A percentile compares a stretch with the other conserved stretches of the same genome.
Conservation (phyloP, 768 basidiomycete genomes). For the Mycena rosella region DNA sequence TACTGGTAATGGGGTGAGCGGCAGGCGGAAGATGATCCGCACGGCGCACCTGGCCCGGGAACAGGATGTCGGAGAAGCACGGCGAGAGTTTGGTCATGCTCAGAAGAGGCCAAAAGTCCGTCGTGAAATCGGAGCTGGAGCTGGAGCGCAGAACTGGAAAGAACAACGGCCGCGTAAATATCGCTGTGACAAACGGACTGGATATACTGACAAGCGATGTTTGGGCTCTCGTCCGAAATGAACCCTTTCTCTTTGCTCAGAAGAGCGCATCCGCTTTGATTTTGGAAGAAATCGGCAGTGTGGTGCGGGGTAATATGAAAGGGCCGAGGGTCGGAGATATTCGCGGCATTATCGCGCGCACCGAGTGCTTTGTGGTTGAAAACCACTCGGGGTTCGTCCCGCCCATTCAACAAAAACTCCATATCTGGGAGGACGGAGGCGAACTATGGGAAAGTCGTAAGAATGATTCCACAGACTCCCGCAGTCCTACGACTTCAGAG, state of each 20-base stretch:
- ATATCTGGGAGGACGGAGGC: slow-evolving; percentile 30
- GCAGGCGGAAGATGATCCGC: not conserved
- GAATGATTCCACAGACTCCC: too few species aligned
- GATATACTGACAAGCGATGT: slow-evolving; percentile 21
- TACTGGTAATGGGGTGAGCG: slow-evolving; percentile 16
- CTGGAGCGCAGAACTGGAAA: slow-evolving; percentile 27
- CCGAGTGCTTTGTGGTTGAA: slow-evolving; percentile 28
- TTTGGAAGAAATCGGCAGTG: slow-evolving; percentile 28
- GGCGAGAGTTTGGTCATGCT: slow-evolving; percentile 33
- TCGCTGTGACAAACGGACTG: too few species aligned
- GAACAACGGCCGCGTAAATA: not conserved
- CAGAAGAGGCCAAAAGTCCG: slow-evolving; percentile 34
- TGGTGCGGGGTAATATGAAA: slow-evolving; percentile 29
- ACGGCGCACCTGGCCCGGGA: slow-evolving; percentile 21
- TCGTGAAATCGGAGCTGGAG: slow-evolving; percentile 37
- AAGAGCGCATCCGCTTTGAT: slow-evolving; percentile 30
- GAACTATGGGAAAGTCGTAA: slow-evolving; percentile 23
- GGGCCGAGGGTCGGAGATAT: slow-evolving; percentile 16
- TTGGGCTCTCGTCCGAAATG: slow-evolving; percentile 11
- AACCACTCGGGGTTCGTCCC: slow-evolving; percentile 38
- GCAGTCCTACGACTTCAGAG: too few species aligned
- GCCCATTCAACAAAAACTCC: slow-evolving; percentile 34
- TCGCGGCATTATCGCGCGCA: not conserved
- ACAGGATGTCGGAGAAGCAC: slow-evolving; percentile 37
- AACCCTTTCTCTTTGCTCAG: slow-evolving; percentile 20